phyloP scores from a whole-genome alignment of 2,329 filamentous ascomycete species.

The Botryotinia convoluta region DNA sequence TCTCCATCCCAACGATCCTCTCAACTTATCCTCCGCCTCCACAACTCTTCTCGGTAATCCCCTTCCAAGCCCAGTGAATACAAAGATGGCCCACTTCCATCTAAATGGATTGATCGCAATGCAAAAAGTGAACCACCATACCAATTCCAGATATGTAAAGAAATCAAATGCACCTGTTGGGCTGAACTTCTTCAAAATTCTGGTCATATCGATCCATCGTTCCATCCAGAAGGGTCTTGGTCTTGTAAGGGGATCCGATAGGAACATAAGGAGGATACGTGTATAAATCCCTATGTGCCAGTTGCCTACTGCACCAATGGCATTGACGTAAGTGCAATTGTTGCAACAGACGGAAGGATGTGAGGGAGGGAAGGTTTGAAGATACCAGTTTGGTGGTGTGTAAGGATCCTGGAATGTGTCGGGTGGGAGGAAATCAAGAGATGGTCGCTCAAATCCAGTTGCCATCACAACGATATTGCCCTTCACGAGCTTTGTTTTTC shows the following conservation, averaged over 20 bases:
- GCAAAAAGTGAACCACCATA: constrained; percentile 84
- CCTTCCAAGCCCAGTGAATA: constrained; percentile 72
- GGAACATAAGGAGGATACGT: constrained; percentile 80
- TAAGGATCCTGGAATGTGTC: constrained; percentile 74
- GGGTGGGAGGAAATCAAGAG: constrained; percentile 68
- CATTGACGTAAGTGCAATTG: constrained; percentile 75
- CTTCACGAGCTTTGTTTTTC: constrained; percentile 61
- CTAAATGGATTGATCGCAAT: constrained; percentile 79
- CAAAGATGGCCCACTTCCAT: constrained; percentile 87
- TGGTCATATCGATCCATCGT: constrained; percentile 83
- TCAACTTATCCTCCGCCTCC: constrained; percentile 51
- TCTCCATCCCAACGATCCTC: neutral
- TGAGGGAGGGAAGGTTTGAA: constrained; percentile 77
- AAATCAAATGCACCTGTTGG: constrained; percentile 82
- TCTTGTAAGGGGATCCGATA: constrained; percentile 72
- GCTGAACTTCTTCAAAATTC: constrained; percentile 63
- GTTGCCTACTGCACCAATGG: constrained; percentile 79
- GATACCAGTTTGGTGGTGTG: constrained; percentile 79
- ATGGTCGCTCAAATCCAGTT: constrained; percentile 75
- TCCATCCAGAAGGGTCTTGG: constrained; percentile 75
- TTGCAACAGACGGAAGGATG: constrained; percentile 74
- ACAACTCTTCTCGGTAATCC: constrained; percentile 65
- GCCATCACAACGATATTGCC: constrained; percentile 81
- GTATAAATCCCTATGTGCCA: constrained; percentile 92
- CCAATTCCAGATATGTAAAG: constrained; percentile 80